Conservation (phyloP, 345 rosid species). For the Excoecaria agallocha region DNA sequence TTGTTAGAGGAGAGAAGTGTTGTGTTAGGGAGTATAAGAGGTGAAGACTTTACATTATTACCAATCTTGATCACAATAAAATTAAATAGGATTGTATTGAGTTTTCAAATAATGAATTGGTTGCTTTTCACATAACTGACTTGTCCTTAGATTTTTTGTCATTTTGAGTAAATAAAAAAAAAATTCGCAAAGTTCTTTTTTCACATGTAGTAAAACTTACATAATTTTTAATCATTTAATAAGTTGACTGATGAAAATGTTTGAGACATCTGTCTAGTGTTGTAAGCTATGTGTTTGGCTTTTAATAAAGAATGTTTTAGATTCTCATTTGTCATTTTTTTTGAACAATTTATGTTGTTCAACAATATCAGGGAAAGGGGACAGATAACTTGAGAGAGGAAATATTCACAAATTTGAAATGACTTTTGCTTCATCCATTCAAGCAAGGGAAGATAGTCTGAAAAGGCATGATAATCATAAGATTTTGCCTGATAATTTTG, state of each 20-base stretch:
- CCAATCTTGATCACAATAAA: neutral
- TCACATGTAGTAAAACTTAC: neutral
- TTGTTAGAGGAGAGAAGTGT: neutral
- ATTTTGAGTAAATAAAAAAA: neutral
- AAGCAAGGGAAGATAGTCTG: constrained; percentile 21
- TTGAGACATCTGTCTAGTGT: neutral
- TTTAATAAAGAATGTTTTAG: neutral
- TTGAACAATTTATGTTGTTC: constrained; percentile 1
- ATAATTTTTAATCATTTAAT: neutral
- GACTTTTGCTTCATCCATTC: constrained; percentile 26
- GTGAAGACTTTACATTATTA: neutral
- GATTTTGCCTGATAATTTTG: constrained; percentile 17
- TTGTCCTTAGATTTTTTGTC: neutral
- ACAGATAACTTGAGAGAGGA: constrained; percentile 16
- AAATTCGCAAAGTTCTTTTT: neutral
- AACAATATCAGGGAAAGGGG: constrained; percentile 25
- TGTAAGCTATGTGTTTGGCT: neutral
- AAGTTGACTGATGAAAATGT: neutral
- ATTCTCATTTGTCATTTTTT: neutral
- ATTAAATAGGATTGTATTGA: neutral
- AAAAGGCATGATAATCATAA: constrained; percentile 27
- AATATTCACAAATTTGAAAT: constrained; percentile 3
- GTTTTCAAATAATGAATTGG: neutral
- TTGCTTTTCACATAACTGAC: neutral
- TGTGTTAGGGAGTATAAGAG: too few relatives aligned